phyloP scores from a whole-genome alignment of 306 rosid genomes.

The Astragalus glycyphyllos region DNA sequence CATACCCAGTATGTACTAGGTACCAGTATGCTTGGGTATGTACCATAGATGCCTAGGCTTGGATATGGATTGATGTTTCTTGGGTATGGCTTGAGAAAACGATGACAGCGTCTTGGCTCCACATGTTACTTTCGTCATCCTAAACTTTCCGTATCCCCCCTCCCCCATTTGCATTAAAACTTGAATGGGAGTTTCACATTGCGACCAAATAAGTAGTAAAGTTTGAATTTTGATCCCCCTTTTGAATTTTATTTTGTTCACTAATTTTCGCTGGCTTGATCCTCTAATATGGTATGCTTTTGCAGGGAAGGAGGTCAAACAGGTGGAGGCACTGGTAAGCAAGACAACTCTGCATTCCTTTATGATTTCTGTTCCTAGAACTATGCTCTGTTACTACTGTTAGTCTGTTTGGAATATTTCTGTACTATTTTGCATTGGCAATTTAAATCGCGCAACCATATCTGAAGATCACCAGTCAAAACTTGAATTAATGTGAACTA shows the following conservation, averaged over 20 bases:
- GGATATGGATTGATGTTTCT: neutral
- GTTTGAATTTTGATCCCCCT: conserved; percentile 31
- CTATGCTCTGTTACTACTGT: neutral
- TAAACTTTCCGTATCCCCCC: neutral
- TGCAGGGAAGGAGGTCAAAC: conserved; percentile 58
- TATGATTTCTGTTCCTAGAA: conserved; percentile 36
- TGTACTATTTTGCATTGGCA: conserved; percentile 16
- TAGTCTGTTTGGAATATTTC: conserved; percentile 26
- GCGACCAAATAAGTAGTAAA: neutral
- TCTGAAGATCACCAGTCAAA: conserved; percentile 12
- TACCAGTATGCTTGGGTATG: neutral
- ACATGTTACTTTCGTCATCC: neutral
- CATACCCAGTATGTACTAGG: neutral
- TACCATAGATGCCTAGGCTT: neutral
- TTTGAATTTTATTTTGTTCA: conserved; percentile 26
- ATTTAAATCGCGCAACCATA: conserved; percentile 26
- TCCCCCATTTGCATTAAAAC: no score
- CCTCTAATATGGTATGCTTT: conserved; percentile 32
- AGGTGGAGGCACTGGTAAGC: conserved; percentile 53
- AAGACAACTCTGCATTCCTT: conserved; percentile 20
- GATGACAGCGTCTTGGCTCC: neutral
- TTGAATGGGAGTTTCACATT: no score
- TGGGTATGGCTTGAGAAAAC: conserved; percentile 8
- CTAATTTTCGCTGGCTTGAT: conserved; percentile 26
- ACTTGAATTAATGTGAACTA: conserved; percentile 19